These are phyloP conservation scores for Xylaria sp. DNA, from an alignment of 2,329 filamentous ascomycete species.

Conservation along the genomic window DNA sequence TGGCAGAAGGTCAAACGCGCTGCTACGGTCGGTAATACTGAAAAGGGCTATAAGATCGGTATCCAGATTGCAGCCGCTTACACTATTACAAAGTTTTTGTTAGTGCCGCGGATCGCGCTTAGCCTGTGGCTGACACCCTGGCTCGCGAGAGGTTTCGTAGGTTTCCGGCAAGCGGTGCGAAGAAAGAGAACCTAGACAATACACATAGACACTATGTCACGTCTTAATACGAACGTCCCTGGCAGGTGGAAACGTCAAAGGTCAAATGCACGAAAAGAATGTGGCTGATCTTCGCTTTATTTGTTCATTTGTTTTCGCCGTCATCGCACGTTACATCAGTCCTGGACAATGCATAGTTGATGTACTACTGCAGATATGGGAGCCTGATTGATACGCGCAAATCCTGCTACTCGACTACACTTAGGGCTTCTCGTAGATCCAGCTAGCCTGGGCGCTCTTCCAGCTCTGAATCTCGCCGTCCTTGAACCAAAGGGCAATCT, in stretches of 20 bases:
- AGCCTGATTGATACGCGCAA: constrained; percentile 10
- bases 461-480: constrained; percentile 85
- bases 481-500: constrained; percentile 99
- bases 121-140: constrained; percentile 93
- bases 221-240: not conserved
- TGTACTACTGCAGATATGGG: constrained; percentile 8
- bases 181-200: constrained; percentile 36
- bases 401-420: constrained; percentile 25
- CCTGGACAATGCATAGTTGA: not conserved
- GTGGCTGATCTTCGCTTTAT: constrained; percentile 39
- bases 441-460: constrained; percentile 86
- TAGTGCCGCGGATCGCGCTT: constrained; percentile 79
- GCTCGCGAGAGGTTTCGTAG: constrained; percentile 78
- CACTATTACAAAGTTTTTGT: constrained; percentile 84
- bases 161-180: constrained; percentile 46
- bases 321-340: constrained; percentile 36
- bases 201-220: not conserved
- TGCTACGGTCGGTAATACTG: constrained; percentile 47
- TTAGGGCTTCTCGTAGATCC: constrained; percentile 94
- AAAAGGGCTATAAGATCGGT: constrained; percentile 62
- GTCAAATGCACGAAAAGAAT: constrained; percentile 14
- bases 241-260: constrained; percentile 15
- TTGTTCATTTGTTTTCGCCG: constrained; percentile 34
- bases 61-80: constrained; percentile 87
- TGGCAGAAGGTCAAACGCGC: constrained; percentile 44